These are phyloP conservation scores for Boletus semigastroideus DNA, from an alignment of 1,284 basidiomycete species.

Conservation along the genomic window DNA sequence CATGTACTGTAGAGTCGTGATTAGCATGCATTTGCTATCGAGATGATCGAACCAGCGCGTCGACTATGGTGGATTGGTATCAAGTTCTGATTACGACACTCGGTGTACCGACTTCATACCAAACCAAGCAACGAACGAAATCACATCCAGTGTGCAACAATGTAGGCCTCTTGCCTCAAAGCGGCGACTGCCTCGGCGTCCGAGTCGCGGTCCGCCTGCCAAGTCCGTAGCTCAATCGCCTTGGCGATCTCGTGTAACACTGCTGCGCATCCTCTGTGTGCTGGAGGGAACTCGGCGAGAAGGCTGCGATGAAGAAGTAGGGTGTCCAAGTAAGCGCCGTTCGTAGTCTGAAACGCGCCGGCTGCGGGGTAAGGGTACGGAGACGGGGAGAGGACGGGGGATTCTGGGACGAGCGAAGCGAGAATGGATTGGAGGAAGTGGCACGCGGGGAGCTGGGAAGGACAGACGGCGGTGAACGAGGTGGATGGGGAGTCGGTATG, in stretches of 20 bases:
- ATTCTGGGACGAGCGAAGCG: constrained; percentile 38
- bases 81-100: background rate
- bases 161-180: constrained; percentile 60
- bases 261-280: constrained; percentile 58
- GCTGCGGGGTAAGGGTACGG: constrained; percentile 59
- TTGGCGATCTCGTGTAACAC: constrained; percentile 63
- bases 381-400: constrained; percentile 38
- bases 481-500: constrained; percentile 23
- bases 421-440: constrained; percentile 62
- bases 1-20: constrained; percentile 16
- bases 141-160: constrained; percentile 28
- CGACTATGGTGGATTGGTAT: too few relatives aligned
- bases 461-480: constrained; percentile 11
- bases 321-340: constrained; percentile 70
- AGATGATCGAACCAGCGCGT: too few relatives aligned
- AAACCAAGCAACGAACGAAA: background rate
- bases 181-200: constrained; percentile 64
- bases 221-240: constrained; percentile 55
- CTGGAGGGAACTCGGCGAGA: constrained; percentile 55
- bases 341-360: constrained; percentile 57
- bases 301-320: constrained; percentile 74
- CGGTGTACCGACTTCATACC: background rate
- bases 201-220: constrained; percentile 64
- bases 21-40: background rate
- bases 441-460: constrained; percentile 37